Base-by-base conservation (phyloP, 2,329 filamentous ascomycete genomes). In the Metarhizium sp. region DNA sequence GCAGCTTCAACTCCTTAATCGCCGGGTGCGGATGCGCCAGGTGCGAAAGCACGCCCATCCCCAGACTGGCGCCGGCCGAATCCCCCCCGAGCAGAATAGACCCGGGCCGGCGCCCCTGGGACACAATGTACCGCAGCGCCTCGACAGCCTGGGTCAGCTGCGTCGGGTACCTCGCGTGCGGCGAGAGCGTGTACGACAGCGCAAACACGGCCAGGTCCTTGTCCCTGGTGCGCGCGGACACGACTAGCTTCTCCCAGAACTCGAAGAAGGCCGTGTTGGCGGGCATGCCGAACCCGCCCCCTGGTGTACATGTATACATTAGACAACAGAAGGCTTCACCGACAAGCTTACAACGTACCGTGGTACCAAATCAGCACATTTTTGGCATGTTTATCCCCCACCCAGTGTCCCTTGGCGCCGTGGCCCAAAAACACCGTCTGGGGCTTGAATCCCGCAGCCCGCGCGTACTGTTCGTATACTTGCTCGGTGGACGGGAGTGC, bases 341-440 rank as follows among this genome's bases (percentile, higher is more conserved):
- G 25, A 25, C 25, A 25, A 25, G 25, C 1, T 2, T 14, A 2
- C 6, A 13, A 29, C 57, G 29, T 45, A 62, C 60, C 61, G n/a
- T 62, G 61, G 50, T 58, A 62, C 61, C 61, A 62, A 40, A 62
- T 52, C 4, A 62, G 53, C 4, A 62, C 61, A 11, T 58, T 53
- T 20, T 56, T 47, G 1, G 61, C 59, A 43, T 59, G 40, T 38
- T 56, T 55, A 50, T 61, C 51, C 5, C 61, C 61, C 1, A 62
- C 58, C 61, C 61, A 62, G 32, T 62, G 59, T 32, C 59, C 61
- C 48, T 59, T 53, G 0, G 54, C 59, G 10, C 59, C 59, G 52
- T 61, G 54, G 25, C 25, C 1, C 25, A 25, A 25, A 4, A 3
- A 25, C 25, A 25, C 25, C 25, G 25, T 25, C 25, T 25, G 25